A percentile compares a stretch with the other conserved stretches of the same genome.
Conservation (phyloP, 345 rosid species). For the Citrus sinensis region DVS_A1.0 CM039168.1:3889501-3890000, state of each 20-base stretch:
- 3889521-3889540: slow-evolving; percentile 45
- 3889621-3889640: too few species aligned
- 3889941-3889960: background rate
- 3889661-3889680: too few species aligned
- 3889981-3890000: too few species aligned
- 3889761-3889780: background rate
- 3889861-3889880: too few species aligned
- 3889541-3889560: slow-evolving; percentile 48
- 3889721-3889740: too few species aligned
- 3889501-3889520: too few species aligned
- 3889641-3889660: background rate
- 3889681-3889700: too few species aligned
- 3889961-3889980: background rate
- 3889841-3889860: too few species aligned
- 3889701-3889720: too few species aligned
- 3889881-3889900: background rate
- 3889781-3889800: background rate
- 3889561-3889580: slow-evolving; percentile 50
- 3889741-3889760: too few species aligned
- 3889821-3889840: too few species aligned
- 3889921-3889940: background rate
- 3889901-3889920: background rate
- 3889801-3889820: background rate
- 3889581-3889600: slow-evolving; percentile 59
- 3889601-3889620: slow-evolving; percentile 36